Evolutionary conservation across 2,329 filamentous ascomycete species (phyloP), one percentile per base, ranked within the genome.

Genomic region (Epichloe coenophiala): DNA sequence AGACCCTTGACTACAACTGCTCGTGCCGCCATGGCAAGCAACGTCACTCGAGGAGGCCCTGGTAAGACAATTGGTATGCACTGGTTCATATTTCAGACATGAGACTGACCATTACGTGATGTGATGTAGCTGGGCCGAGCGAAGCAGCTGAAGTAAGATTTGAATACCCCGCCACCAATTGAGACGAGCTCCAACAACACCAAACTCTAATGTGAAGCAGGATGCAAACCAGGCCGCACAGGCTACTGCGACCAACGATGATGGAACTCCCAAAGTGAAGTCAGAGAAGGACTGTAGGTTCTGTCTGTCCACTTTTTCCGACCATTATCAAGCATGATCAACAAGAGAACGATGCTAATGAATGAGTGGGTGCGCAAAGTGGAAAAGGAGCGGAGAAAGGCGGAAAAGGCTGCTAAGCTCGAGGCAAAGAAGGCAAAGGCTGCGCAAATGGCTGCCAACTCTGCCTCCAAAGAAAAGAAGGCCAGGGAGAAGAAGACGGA

Each of bases 301-400:
- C 33, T 45, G 6, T 38, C 35, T 36, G 3, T 9, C 8, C 1
- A 31, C 39, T 13, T 19, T 21, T 15, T 2, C 9, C 36, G n/a
- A 36, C 17, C 15, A 19, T 36, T 11, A 35, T 21, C 43, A 9
- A 36, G 36, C 36, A 47, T 7, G 21, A 7, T 23, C 8, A 17
- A 27, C 43, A 19, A 17, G 21, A 9, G 17, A 19, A 37, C 5
- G 33, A 38, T 33, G 33, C 15, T 49, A n/a, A 43, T 43, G n/a
- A n/a, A n/a, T n/a, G 21, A 9, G 12, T 19, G 19, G 40, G n/a
- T 38, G 7, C 40, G 6, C 19, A 35, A 46, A 68, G 66, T 86
- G 54, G 86, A 88, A 66, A 88, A 84, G 69, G 86, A 91, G 63
- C 80, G 83, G 55, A 88, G 87, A 67, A 95, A 93, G 72, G 88